phyloP scores from a whole-genome alignment of 2,329 filamentous ascomycete species.

The Dactylellina leptospora region DNA sequence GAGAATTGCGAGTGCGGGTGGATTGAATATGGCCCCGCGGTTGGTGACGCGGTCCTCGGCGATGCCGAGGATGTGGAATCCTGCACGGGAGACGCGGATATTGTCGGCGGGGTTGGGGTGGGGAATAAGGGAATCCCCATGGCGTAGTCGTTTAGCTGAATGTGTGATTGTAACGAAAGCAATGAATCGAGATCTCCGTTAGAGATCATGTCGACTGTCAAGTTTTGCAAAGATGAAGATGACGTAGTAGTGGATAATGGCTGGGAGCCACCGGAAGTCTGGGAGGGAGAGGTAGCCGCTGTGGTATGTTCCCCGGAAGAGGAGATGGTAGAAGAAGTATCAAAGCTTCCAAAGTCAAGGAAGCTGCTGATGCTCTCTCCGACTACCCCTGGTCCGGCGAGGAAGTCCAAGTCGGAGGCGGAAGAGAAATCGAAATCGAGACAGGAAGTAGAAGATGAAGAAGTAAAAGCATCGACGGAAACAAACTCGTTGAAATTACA shows the following conservation, averaged over 20 bases:
- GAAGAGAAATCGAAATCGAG: conserved; percentile 21
- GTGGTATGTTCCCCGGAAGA: conserved; percentile 9
- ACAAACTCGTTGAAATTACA: conserved; percentile 49
- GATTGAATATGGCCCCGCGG: neutral
- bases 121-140: conserved; percentile 47
- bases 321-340: conserved; percentile 21
- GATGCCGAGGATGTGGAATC: conserved; percentile 20
- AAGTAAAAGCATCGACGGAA: conserved; percentile 36
- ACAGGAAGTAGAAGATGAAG: conserved; percentile 17
- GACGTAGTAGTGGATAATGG: conserved; percentile 3
- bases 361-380: conserved; percentile 20
- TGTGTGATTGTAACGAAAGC: conserved; percentile 35
- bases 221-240: conserved; percentile 9
- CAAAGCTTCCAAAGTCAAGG: conserved; percentile 27
- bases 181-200: conserved; percentile 39
- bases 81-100: conserved; percentile 4
- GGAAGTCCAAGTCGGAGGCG: conserved; percentile 8
- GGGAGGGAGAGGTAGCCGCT: conserved; percentile 18
- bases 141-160: conserved; percentile 41
- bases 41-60: conserved; percentile 8
- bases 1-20: neutral
- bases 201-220: conserved; percentile 21
- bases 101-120: conserved; percentile 22
- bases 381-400: neutral
- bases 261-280: conserved; percentile 10